These are phyloP conservation scores for Metarhizium guizhouense DNA, from an alignment of 2,329 filamentous ascomycete species.

Conservation along the genomic window DNA sequence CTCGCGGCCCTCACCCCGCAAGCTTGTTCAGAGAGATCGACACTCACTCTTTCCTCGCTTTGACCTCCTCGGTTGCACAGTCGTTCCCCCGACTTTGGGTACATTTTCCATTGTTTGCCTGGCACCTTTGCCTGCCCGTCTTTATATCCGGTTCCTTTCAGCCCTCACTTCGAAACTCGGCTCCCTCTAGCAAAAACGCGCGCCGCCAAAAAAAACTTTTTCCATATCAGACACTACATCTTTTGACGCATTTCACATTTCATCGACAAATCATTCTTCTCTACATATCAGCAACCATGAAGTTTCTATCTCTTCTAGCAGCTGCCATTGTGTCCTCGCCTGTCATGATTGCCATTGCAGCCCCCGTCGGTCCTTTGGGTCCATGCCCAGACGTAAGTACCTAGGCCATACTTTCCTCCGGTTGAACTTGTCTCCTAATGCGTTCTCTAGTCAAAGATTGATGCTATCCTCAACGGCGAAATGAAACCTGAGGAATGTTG, in stretches of 20 bases:
- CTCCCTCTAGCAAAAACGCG: too few relatives aligned
- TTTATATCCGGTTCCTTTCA: too few relatives aligned
- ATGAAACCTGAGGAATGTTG: conserved; percentile 42
- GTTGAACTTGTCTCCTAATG: background rate
- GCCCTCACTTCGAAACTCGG: too few relatives aligned
- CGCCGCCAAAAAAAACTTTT: too few relatives aligned
- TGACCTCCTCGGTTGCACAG: too few relatives aligned
- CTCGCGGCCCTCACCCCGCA: too few relatives aligned
- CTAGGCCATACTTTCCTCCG: background rate
- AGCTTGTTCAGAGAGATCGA: too few relatives aligned
- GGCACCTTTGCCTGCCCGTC: too few relatives aligned
- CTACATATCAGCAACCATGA: conserved; percentile 4
- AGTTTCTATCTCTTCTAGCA: background rate
- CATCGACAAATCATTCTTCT: background rate
- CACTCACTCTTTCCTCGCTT: too few relatives aligned
- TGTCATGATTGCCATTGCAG: conserved; percentile 10
- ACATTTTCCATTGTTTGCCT: too few relatives aligned
- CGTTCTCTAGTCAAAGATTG: conserved; percentile 20
- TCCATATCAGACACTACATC: background rate
- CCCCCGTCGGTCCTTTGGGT: conserved; percentile 22
- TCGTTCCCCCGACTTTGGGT: too few relatives aligned
- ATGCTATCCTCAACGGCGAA: conserved; percentile 37
- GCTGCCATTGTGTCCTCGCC: conserved; percentile 9
- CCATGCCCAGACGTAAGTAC: conserved; percentile 25
- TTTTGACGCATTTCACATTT: background rate